phyloP scores from a whole-genome alignment of 352 stramenopile genomes.

The Phytopythium vexans region DNA sequence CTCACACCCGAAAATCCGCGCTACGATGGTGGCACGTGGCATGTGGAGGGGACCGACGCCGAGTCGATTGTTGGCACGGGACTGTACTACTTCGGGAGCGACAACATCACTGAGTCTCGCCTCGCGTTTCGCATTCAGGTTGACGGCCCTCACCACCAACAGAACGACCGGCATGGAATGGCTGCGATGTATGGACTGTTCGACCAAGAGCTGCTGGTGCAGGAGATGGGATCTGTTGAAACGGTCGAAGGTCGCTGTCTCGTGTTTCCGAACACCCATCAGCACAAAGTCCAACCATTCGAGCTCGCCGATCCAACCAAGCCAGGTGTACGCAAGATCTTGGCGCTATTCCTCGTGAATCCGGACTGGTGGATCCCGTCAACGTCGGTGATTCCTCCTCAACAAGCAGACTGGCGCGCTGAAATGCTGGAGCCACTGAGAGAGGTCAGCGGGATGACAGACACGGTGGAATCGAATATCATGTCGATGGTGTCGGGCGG shows the following conservation, averaged over 20 bases:
- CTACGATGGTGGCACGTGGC: conserved; percentile 41
- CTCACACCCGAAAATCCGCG: conserved; percentile 34
- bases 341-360: conserved; percentile 48
- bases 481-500: conserved; percentile 9
- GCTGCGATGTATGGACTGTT: conserved; percentile 24
- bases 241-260: conserved; percentile 24
- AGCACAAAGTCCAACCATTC: conserved; percentile 49
- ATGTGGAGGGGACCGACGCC: conserved; percentile 37
- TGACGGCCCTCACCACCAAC: conserved; percentile 22
- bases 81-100: conserved; percentile 46
- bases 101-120: conserved; percentile 40
- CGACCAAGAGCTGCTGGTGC: conserved; percentile 15
- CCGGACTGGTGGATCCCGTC: conserved; percentile 23
- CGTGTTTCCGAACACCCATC: conserved; percentile 35
- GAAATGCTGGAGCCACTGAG: conserved; percentile 4
- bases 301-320: conserved; percentile 26
- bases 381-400: conserved; percentile 30
- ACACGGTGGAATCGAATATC: conserved; percentile 20
- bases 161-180: conserved; percentile 23
- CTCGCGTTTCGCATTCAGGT: conserved; percentile 32
- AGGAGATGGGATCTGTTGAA: conserved; percentile 17
- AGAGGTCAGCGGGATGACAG: conserved; percentile 8
- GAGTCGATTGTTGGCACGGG: conserved; percentile 47
- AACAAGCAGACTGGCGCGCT: conserved; percentile 35
- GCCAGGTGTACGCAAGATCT: conserved; percentile 36